Conservation (phyloP, 179 eudicot species). For the Silene coronaria region DNA sequence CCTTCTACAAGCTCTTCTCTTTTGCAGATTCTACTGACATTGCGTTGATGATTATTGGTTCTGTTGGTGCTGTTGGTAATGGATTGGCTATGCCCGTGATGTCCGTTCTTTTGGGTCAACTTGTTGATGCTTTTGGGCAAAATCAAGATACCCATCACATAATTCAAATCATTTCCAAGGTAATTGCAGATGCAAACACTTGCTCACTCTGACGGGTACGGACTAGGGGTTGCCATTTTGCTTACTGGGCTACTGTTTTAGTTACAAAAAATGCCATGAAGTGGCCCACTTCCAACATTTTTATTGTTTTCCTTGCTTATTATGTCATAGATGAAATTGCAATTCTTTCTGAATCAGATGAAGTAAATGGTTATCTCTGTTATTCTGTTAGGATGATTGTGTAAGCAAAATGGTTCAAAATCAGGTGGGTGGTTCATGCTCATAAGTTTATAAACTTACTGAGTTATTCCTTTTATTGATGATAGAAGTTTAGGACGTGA, state of each 20-base stretch:
- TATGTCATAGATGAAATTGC: neutral
- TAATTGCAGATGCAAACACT: slow-evolving; percentile 19
- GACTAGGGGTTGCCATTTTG: too few species aligned
- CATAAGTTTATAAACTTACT: neutral
- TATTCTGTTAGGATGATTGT: neutral
- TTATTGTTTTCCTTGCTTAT: neutral
- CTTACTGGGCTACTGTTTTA: too few species aligned
- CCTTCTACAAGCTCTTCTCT: slow-evolving; percentile 58
- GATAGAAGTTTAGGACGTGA: neutral
- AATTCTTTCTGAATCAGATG: neutral
- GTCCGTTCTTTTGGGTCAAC: slow-evolving; percentile 59
- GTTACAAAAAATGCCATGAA: neutral
- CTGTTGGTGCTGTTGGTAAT: slow-evolving; percentile 63
- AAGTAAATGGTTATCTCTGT: neutral
- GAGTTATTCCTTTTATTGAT: neutral
- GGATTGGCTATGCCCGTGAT: slow-evolving; percentile 64
- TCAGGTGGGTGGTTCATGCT: neutral
- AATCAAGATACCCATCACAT: slow-evolving; percentile 31
- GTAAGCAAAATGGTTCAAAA: neutral
- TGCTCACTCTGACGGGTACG: too few species aligned
- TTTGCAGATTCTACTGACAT: slow-evolving; percentile 60
- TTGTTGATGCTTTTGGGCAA: slow-evolving; percentile 60
- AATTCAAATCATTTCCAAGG: slow-evolving; percentile 47
- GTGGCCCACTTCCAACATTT: neutral
- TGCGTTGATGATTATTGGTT: slow-evolving; percentile 58